Base-by-base conservation (phyloP, 208 protist genomes). In the Vickermania spadyakhi region DNA sequence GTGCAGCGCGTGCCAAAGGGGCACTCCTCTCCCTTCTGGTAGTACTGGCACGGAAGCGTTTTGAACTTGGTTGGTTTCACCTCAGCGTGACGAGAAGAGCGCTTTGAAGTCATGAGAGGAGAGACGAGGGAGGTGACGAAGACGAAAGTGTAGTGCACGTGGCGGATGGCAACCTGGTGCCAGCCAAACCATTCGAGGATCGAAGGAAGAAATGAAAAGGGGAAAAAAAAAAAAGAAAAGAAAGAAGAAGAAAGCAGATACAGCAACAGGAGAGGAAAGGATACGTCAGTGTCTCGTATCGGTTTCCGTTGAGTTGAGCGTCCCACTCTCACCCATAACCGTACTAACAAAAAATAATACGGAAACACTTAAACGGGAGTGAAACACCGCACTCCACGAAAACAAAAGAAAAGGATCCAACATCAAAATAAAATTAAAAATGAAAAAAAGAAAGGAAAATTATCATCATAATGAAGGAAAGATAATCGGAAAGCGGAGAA, bases 61-160 rank as follows among this genome's bases (percentile, higher is more conserved):
- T 88, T 89, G 73, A 76, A 93, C 67, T 93, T 93, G 52, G 81
- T 89, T n/a, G 83, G 86, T 66, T 93, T 90, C 28, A 93, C 81
- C 55, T 89, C 79, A 4, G 68, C 81, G 61, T 78, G 72, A 22
- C 72, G 77, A 53, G 60, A 72, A 36, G 72, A 31, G 30, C 25
- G 11, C 31, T n/a, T 60, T 11, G 49, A 50, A 53, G 25, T 21
- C 42, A 22, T 66, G 41, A 3, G 36, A 49, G 45, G 28, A 2
- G 27, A 18, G 56, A 23, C 25, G 28, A 52, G 13, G 29, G n/a
- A 58, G 31, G 5, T 64, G 31, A 3, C 3, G 11, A 28, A 5
- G 14, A 13, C 22, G 14, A 45, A 11, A 36, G 14, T 27, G 21
- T 41, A 30, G 36, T 52, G 3, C 7, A 27, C 3, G 57, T 51